Evolutionary conservation across 2,329 filamentous ascomycete species (phyloP), one percentile per base, ranked within the genome.

Genomic region (Cryoendolithus antarcticus): DNA sequence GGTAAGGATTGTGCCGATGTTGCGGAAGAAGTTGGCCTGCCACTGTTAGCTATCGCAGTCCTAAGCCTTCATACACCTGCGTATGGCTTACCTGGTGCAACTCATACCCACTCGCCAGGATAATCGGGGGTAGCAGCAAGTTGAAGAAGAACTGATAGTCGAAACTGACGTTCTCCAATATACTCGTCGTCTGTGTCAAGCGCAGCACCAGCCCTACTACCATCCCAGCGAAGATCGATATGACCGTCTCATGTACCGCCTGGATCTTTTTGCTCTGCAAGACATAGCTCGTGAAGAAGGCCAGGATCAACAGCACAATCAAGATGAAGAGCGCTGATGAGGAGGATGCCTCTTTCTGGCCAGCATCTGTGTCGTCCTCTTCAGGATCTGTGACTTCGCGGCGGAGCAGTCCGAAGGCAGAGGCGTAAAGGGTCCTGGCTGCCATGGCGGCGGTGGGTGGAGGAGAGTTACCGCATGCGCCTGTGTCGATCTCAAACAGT

Each of bases 91-190:
- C 70, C 60, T 98, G 91, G 61, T 98, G 91, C 44, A 98, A 65
- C 63, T 98, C 91, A 65, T 96, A 98, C 39, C 91, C 91, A 10
- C 89, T 95, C 10, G 88, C 89, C 21, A 98, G 73, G 59, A 98
- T 98, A 58, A 98, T 98, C 41, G 91, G 91, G 30, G 91, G 91
- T n/a, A 98, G 82, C 9, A 98, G 76, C 34, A 98, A 75, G 62
- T 98, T 98, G 72, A 98, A 98, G 71, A 98, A 98, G 70, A 96
- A 94, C 59, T 96, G 88, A 61, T 95, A 95, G 67, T 96, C 83
- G 70, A 98, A 98, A 62, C 82, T 93, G 56, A 98, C 86, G 48
- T 85, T 79, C 58, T 84, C 83, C 60, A 88, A 81, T 53, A 98
- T 86, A 46, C 82, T 85, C 46, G 85, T 80, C 48, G 82, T 80